Conservation (phyloP, 1,284 basidiomycete species). For the Clitocybe nebularis region DNA sequence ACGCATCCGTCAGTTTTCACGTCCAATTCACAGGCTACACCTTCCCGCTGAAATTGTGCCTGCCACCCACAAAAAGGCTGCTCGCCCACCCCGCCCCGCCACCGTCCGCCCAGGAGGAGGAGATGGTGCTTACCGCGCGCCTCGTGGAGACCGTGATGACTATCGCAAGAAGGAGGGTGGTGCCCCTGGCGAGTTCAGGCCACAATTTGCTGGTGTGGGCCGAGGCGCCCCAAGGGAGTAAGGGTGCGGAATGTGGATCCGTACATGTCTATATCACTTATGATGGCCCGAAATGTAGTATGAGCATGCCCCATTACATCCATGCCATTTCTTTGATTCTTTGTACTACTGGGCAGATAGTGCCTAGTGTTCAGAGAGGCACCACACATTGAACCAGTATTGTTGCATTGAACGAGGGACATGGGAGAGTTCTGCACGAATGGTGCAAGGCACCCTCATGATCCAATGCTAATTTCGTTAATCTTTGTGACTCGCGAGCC, state of each 20-base stretch:
- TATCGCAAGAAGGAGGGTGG: constrained; percentile 83
- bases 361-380: neutral
- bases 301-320: constrained; percentile 22
- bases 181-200: constrained; percentile 75
- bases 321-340: constrained; percentile 5
- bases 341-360: too few species aligned
- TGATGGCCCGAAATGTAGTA: constrained; percentile 24
- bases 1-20: constrained; percentile 1
- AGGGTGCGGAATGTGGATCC: constrained; percentile 18
- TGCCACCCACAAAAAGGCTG: constrained; percentile 92
- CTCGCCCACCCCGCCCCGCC: constrained; percentile 71
- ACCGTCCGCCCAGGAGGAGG: constrained; percentile 62
- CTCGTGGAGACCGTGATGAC: constrained; percentile 85
- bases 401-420: too few species aligned
- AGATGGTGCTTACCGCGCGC: constrained; percentile 81
- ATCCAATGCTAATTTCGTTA: too few species aligned
- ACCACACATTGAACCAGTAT: neutral
- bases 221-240: constrained; percentile 70
- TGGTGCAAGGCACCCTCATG: too few species aligned
- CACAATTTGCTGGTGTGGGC: constrained; percentile 83
- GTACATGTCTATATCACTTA: constrained; percentile 18
- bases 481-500: too few species aligned
- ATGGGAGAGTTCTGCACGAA: too few species aligned
- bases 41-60: constrained; percentile 93
- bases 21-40: constrained; percentile 67